Base-by-base conservation (phyloP, 148 eudicot species). In the Pharnaceum exiguum region DNA sequence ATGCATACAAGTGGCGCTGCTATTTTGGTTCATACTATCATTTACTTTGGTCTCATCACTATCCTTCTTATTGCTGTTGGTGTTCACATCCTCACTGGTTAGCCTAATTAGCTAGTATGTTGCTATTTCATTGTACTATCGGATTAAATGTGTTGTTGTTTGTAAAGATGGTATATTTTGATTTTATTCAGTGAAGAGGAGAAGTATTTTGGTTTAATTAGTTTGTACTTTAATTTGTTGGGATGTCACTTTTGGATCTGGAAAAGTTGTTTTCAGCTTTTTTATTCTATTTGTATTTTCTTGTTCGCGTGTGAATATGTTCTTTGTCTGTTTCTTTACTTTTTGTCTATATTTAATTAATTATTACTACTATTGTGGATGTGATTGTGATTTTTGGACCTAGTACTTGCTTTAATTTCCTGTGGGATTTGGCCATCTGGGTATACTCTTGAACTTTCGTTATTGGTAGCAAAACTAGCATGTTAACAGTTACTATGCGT, bases 1-100 rank as follows among this genome's bases (percentile, higher is more conserved):
- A 77, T 84, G 81, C 75, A 71, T 33, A 84, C 86, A 0, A 84
- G 86, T 15, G 81, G 83, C 9, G 81, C 81, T 1, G 65, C 86
- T 9, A 78, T 84, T 2, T 35, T 75, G 6, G 89, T 83, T 31
- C 89, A 83, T 36, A 66, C 79, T 51, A 36, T 80, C 55, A 75
- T 83, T 50, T 83, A 67, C 66, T 83, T 80, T 65, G 83, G 77
- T 31, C 62, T 77, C 10, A 46, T 83, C 23, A 80, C 85, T 42
- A 75, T 83, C 49, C 48, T 83, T 19, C 74, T 77, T 30, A 51
- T 83, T 42, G 85, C 85, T 30, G 45, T 83, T 36, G 89, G 85
- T 11, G 81, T 83, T 50, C 89, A 80, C 50, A 68, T 77, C 67
- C 75, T 72, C 63, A 60, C 85, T 36, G 85, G 82, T 53, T 83